Evolutionary conservation across 78 protist species (phyloP).

Genomic region (Isochrysis galbana): DNA sequence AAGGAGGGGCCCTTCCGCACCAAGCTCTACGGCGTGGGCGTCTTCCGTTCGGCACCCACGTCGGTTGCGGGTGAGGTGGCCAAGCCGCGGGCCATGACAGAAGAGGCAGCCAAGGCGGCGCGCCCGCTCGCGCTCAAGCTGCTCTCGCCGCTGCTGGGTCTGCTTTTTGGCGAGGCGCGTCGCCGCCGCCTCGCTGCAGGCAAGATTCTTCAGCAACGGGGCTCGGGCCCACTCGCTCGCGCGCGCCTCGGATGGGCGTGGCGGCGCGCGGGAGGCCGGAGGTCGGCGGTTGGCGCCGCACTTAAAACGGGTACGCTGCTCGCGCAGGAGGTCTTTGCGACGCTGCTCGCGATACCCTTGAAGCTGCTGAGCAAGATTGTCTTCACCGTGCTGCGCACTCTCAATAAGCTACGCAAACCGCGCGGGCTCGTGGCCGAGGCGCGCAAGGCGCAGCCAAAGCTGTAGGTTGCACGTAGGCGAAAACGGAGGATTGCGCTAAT

Average conservation of each 20-base stretch:
- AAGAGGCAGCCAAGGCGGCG: neutral
- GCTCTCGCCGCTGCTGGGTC: neutral
- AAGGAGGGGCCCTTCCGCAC: neutral
- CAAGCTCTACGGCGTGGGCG: neutral
- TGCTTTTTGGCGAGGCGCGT: neutral
- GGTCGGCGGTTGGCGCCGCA: too few relatives aligned
- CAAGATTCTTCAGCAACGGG: neutral
- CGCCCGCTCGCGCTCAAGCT: neutral
- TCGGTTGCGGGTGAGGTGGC: neutral
- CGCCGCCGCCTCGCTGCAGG: neutral
- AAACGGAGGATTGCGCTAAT: too few relatives aligned
- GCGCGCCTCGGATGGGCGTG: neutral
- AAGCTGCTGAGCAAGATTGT: too few relatives aligned
- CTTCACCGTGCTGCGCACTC: too few relatives aligned
- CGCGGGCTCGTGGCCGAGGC: too few relatives aligned
- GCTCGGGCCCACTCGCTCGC: neutral
- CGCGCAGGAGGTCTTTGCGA: too few relatives aligned
- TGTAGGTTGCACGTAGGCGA: too few relatives aligned
- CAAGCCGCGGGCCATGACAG: neutral
- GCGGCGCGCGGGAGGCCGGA: too few relatives aligned
- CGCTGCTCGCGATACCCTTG: too few relatives aligned
- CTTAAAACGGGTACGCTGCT: too few relatives aligned
- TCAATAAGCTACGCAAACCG: too few relatives aligned
- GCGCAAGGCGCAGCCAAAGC: too few relatives aligned
- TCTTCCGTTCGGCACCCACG: neutral